phyloP scores from a whole-genome alignment of 441 rosid genomes.

The Populus hybrid region DNA sequence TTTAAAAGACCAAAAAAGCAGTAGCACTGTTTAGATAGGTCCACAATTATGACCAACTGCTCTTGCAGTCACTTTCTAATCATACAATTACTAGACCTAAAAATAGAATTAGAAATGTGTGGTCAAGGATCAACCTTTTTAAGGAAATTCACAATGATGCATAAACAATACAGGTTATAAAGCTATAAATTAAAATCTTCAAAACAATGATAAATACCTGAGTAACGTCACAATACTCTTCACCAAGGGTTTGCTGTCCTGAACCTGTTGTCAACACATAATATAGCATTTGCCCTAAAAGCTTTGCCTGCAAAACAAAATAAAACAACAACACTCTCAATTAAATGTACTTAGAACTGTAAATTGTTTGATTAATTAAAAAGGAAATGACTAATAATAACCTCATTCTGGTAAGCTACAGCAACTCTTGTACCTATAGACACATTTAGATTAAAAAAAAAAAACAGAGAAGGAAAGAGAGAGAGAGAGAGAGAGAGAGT shows the following conservation, averaged over 20 bases:
- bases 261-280: constrained; percentile 87
- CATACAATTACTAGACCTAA: not conserved
- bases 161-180: not conserved
- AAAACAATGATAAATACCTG: constrained; percentile 44
- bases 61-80: too few species aligned
- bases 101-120: not conserved
- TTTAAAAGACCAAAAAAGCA: not conserved
- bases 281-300: constrained; percentile 90
- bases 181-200: not conserved
- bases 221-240: constrained; percentile 89
- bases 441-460: too few species aligned
- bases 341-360: not conserved
- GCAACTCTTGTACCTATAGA: constrained; percentile 72
- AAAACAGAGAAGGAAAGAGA: not conserved
- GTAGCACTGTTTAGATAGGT: not conserved
- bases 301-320: constrained; percentile 57
- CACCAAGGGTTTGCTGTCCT: constrained; percentile 94
- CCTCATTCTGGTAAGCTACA: constrained; percentile 91
- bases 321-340: not conserved
- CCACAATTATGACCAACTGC: not conserved
- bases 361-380: not conserved
- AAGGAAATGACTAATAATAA: constrained; percentile 10
- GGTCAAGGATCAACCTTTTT: not conserved
- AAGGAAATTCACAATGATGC: not conserved
- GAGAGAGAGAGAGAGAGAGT: not conserved